phyloP scores from a whole-genome alignment of 495 filamentous ascomycete species.

The Talaromyces adpressus region DNA sequence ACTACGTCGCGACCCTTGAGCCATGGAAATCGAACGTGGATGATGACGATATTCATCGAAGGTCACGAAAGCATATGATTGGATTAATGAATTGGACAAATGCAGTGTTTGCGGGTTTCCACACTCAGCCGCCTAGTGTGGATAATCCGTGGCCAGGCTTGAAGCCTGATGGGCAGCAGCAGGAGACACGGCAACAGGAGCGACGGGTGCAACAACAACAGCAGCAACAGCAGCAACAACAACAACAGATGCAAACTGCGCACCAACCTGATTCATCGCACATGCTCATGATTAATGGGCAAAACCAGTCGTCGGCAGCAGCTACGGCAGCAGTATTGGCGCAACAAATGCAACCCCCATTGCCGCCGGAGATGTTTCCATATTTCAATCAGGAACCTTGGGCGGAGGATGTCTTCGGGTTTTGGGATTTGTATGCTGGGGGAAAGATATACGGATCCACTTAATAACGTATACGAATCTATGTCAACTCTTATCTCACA shows the following conservation, averaged over 20 bases:
- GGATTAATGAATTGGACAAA: background rate
- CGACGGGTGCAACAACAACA: background rate
- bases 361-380: slow-evolving; percentile 4
- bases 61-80: background rate
- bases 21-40: background rate
- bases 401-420: slow-evolving; percentile 9
- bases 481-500: background rate
- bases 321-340: background rate
- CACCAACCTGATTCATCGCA: background rate
- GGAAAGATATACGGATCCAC: background rate
- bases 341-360: background rate
- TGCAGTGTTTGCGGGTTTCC: background rate
- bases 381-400: slow-evolving; percentile 10
- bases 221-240: background rate
- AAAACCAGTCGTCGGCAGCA: background rate
- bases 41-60: background rate
- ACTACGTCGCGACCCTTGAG: background rate
- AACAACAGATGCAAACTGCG: background rate
- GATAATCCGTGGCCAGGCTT: background rate
- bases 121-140: background rate
- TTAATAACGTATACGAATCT: background rate
- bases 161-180: background rate
- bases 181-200: background rate
- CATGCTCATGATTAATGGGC: background rate
- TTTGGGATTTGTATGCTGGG: slow-evolving; percentile 7